These are phyloP conservation scores for Pythium aphanidermatum DNA, from an alignment of 352 stramenopile species.

Conservation along the genomic window DNA sequence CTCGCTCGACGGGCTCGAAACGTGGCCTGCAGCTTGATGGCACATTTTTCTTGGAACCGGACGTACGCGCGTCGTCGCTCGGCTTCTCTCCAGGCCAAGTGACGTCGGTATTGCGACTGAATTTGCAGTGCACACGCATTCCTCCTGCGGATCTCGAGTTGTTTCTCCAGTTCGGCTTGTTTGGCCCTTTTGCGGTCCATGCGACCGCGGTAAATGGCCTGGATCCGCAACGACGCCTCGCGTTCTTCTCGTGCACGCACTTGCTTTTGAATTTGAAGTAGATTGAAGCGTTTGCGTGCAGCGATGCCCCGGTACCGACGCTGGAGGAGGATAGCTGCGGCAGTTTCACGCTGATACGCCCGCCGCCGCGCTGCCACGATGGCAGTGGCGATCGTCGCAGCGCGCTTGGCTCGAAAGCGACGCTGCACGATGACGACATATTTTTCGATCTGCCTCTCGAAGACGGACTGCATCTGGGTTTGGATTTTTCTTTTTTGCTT, in stretches of 20 bases:
- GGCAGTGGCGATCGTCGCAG: constrained; percentile 28
- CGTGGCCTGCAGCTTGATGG: constrained; percentile 48
- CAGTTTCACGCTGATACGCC: constrained; percentile 27
- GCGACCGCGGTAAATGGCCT: constrained; percentile 49
- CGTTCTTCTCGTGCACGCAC: constrained; percentile 25
- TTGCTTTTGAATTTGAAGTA: constrained; percentile 28
- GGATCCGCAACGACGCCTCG: constrained; percentile 42
- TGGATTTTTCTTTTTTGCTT: constrained; percentile 23
- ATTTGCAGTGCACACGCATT: constrained; percentile 39
- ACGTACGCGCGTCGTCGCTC: constrained; percentile 21
- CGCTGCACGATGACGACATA: constrained; percentile 47
- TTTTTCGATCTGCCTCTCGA: constrained; percentile 41
- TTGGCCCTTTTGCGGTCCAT: constrained; percentile 36
- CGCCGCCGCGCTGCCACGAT: constrained; percentile 26
- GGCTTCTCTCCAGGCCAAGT: constrained; percentile 26
- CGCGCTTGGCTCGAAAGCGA: constrained; percentile 47
- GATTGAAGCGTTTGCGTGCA: constrained; percentile 28
- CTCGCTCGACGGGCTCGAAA: constrained; percentile 47
- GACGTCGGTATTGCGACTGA: constrained; percentile 45
- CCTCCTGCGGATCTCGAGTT: constrained; percentile 24
- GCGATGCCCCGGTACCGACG: constrained; percentile 41
- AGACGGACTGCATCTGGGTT: constrained; percentile 29
- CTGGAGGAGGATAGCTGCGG: constrained; percentile 45
- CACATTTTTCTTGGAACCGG: constrained; percentile 33
- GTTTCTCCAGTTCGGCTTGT: constrained; percentile 25